Evolutionary conservation across 2,329 filamentous ascomycete species (phyloP).

Genomic region (Pseudofabraea citricarpa): DNA sequence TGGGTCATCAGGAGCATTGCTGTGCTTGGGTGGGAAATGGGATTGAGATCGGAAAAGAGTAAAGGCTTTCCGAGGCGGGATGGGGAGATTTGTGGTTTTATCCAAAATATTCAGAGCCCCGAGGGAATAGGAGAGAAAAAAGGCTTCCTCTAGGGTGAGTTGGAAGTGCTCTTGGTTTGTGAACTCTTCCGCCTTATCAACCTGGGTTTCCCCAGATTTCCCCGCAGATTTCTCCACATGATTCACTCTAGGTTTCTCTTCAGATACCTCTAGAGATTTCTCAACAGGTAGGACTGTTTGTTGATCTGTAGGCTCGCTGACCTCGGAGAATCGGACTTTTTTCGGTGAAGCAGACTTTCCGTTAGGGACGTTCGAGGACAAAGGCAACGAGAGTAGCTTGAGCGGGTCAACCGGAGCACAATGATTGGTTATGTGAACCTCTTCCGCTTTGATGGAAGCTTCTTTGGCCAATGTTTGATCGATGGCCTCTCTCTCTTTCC

Average conservation of each 20-base stretch:
- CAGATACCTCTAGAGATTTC: no score
- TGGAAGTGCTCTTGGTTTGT: conserved; percentile 85
- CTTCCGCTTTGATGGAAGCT: conserved; percentile 18
- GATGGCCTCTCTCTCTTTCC: conserved; percentile 78
- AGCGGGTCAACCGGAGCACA: conserved; percentile 19
- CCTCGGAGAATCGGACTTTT: no score
- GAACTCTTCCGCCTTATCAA: no score
- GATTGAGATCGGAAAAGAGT: conserved; percentile 67
- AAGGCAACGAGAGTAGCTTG: conserved; percentile 47
- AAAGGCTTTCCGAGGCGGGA: conserved; percentile 56
- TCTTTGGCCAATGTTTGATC: conserved; percentile 63
- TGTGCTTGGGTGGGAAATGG: conserved; percentile 42
- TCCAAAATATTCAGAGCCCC: conserved; percentile 65
- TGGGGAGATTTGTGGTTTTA: conserved; percentile 35
- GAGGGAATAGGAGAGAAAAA: conserved; percentile 80
- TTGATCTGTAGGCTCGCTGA: no score
- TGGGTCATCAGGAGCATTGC: conserved; percentile 67
- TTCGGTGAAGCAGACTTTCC: no score
- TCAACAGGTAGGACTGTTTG: no score
- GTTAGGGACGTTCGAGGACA: conserved; percentile 43
- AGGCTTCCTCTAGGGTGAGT: conserved; percentile 82
- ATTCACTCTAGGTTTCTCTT: no score
- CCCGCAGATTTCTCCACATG: no score
- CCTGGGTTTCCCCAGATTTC: no score
- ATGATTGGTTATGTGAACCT: no score